Evolutionary conservation across 169 alveolate species (phyloP).

Genomic region (Plasmodium gonderi): DNA sequence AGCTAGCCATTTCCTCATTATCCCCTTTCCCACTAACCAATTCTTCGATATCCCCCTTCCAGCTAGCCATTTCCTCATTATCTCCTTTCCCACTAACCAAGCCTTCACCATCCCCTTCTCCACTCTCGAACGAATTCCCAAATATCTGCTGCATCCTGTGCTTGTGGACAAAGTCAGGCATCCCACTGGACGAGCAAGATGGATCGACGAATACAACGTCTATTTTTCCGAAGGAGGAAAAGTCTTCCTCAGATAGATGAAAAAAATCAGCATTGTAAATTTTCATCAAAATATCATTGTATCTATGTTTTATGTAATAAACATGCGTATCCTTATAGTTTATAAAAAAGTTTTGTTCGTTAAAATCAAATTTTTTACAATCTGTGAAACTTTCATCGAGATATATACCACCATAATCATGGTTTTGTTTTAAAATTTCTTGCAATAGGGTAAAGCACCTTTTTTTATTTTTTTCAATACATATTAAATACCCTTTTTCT

Average conservation of each 20-base stretch:
- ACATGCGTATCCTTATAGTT: neutral
- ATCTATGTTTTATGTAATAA: constrained; percentile 53
- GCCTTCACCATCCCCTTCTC: neutral
- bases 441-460: constrained; percentile 53
- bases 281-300: constrained; percentile 33
- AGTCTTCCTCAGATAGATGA: neutral
- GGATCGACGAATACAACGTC: constrained; percentile 73
- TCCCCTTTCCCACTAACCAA: neutral
- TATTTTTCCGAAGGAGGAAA: neutral
- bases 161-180: constrained; percentile 64
- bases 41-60: neutral
- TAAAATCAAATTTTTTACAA: neutral
- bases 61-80: neutral
- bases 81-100: neutral
- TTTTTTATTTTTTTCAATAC: constrained; percentile 58
- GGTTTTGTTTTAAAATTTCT: constrained; percentile 44
- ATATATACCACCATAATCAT: constrained; percentile 31
- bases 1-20: too few relatives aligned
- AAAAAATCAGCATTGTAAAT: constrained; percentile 65
- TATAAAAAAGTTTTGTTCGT: neutral
- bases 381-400: constrained; percentile 29
- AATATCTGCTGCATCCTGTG: neutral
- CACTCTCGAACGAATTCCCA: neutral
- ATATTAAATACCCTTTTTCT: constrained; percentile 60
- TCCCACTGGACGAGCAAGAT: constrained; percentile 73